Evolutionary conservation across 768 basidiomycete species (phyloP).

Genomic region (Neoboletus brunneissimus): DNA sequence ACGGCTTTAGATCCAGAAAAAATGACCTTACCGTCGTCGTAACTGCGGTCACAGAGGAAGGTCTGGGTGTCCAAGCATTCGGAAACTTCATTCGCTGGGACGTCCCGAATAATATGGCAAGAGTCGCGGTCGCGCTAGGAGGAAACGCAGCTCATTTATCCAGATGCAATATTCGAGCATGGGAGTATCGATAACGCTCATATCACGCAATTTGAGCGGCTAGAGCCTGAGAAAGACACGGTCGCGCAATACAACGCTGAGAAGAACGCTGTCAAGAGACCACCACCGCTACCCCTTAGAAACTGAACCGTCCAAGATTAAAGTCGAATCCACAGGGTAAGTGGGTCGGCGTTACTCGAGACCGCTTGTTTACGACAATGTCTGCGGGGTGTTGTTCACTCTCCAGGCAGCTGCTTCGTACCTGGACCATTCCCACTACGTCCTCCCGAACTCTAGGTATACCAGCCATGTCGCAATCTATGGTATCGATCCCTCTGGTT

Average conservation of each 20-base stretch:
- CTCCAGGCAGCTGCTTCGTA: slow-evolving; percentile 67
- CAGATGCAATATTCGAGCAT: slow-evolving; percentile 65
- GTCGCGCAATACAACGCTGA: slow-evolving; percentile 53
- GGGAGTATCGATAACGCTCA: slow-evolving; percentile 38
- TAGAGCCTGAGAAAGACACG: slow-evolving; percentile 66
- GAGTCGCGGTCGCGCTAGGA: slow-evolving; percentile 77
- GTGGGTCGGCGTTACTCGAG: slow-evolving; percentile 9
- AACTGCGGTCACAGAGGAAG: slow-evolving; percentile 83
- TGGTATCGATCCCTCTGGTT: slow-evolving; percentile 65
- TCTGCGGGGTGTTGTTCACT: slow-evolving; percentile 63
- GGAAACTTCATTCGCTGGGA: slow-evolving; percentile 84
- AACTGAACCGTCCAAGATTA: slow-evolving; percentile 42
- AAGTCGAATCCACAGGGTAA: slow-evolving; percentile 63
- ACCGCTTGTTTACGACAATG: not conserved
- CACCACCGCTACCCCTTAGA: slow-evolving; percentile 11
- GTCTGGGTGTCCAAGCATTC: slow-evolving; percentile 80
- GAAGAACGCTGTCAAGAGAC: slow-evolving; percentile 13
- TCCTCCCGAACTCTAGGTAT: slow-evolving; percentile 53
- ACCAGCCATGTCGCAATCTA: slow-evolving; percentile 55
- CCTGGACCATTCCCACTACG: slow-evolving; percentile 69
- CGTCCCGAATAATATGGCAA: slow-evolving; percentile 66
- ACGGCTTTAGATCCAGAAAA: slow-evolving; percentile 63
- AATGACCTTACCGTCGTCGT: slow-evolving; percentile 72
- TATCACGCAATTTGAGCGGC: slow-evolving; percentile 52
- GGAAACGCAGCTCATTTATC: slow-evolving; percentile 65